A percentile compares a stretch with the other conserved stretches of the same genome.
phyloP scores from a whole-genome alignment of 192 early-diverging fungal species.

The Umbelopsis ramanniana region DNA sequence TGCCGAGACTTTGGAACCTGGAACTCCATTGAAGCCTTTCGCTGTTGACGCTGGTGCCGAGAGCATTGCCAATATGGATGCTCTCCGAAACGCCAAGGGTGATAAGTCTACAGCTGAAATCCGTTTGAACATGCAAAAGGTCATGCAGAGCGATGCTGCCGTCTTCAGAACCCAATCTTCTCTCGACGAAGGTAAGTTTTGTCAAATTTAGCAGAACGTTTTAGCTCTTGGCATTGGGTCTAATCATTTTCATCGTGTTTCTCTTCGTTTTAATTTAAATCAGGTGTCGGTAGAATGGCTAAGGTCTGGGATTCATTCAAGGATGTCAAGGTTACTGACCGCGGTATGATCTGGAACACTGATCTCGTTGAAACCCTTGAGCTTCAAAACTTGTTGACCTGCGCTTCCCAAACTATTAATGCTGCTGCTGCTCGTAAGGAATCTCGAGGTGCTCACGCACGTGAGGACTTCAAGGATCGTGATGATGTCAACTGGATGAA shows the following conservation, averaged over 20 bases:
- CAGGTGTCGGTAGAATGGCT: conserved; percentile 80
- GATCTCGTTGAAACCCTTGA: conserved; percentile 96
- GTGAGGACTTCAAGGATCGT: conserved; percentile 89
- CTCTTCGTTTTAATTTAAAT: neutral
- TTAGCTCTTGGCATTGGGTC: neutral
- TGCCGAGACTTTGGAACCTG: conserved; percentile 85
- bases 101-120: conserved; percentile 79
- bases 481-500: conserved; percentile 98
- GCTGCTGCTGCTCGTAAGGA: conserved; percentile 93
- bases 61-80: conserved; percentile 95
- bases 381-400: conserved; percentile 96
- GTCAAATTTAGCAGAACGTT: neutral
- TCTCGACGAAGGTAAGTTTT: conserved; percentile 73
- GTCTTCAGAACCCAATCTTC: conserved; percentile 93
- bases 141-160: conserved; percentile 97
- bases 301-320: conserved; percentile 78
- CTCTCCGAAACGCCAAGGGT: conserved; percentile 85
- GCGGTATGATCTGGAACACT: conserved; percentile 98
- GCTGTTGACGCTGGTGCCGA: conserved; percentile 83
- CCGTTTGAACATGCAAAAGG: conserved; percentile 96
- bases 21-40: conserved; percentile 83
- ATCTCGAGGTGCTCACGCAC: conserved; percentile 97
- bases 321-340: conserved; percentile 89
- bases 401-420: conserved; percentile 91
- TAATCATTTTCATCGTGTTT: neutral